phyloP scores from a whole-genome alignment of 305 asterid genomes.

The Fraxinus sp. region DNA sequence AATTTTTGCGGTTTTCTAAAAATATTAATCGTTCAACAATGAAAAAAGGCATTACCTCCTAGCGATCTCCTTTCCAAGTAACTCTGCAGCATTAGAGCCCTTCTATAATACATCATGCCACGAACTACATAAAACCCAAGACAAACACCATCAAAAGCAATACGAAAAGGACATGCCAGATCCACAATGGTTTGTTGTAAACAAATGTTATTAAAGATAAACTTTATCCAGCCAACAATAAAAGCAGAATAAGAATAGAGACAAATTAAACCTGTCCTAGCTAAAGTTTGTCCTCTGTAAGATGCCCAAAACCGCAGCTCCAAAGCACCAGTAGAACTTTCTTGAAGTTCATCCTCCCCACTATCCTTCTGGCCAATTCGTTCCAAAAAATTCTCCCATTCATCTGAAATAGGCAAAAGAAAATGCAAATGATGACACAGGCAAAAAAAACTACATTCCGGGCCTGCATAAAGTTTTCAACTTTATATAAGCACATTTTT shows the following conservation, averaged over 20 bases:
- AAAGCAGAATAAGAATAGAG: conserved; percentile 2
- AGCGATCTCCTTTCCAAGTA: conserved; percentile 73
- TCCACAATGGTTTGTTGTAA: background rate
- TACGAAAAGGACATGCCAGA: conserved; percentile 11
- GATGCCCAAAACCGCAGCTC: conserved; percentile 99
- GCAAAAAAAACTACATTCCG: background rate
- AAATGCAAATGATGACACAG: conserved; percentile 10
- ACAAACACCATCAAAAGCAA: conserved; percentile 13
- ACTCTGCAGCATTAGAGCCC: conserved; percentile 97
- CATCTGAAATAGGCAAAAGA: conserved; percentile 51
- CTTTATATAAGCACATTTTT: background rate
- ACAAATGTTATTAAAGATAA: conserved; percentile 13
- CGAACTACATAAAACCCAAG: conserved; percentile 61
- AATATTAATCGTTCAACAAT: conserved; percentile 1
- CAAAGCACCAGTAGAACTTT: conserved; percentile 68
- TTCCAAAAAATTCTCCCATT: conserved; percentile 96
- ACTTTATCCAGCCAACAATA: background rate
- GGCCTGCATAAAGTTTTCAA: background rate
- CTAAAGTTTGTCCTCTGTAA: conserved; percentile 95
- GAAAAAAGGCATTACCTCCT: conserved; percentile 60
- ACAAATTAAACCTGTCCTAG: conserved; percentile 75
- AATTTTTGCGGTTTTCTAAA: conserved; percentile 18
- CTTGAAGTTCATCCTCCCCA: conserved; percentile 80
- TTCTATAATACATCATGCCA: conserved; percentile 99
- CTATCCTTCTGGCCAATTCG: conserved; percentile 72